Percentiles rank a stretch among this genome's conserved stretches.
Conservation (phyloP, 2,329 filamentous ascomycete species). For the Aspergillus japonicus region DNA sequence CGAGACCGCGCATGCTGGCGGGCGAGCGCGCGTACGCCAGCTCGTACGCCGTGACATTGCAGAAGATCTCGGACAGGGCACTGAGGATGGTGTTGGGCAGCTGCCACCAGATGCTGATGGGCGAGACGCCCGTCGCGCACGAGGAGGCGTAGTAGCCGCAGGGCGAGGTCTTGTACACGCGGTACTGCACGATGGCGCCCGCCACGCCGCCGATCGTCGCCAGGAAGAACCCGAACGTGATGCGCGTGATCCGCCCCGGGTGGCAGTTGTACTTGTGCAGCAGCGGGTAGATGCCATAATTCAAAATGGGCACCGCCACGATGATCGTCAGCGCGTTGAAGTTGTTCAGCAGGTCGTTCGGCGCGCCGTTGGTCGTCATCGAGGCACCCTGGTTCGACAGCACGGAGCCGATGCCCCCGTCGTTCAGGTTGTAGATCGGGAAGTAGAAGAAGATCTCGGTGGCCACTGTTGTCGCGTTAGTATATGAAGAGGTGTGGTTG, state of each 20-base stretch:
- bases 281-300: slow-evolving; percentile 49
- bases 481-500: background rate
- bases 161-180: slow-evolving; percentile 48
- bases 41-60: slow-evolving; percentile 48
- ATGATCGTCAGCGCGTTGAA: slow-evolving; percentile 55
- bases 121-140: slow-evolving; percentile 39
- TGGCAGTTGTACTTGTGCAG: slow-evolving; percentile 44
- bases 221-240: slow-evolving; percentile 53
- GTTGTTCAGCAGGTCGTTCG: slow-evolving; percentile 53
- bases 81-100: slow-evolving; percentile 39
- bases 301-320: slow-evolving; percentile 47
- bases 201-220: slow-evolving; percentile 47
- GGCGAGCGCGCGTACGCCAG: slow-evolving; percentile 47
- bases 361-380: slow-evolving; percentile 51
- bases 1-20: slow-evolving; percentile 43
- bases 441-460: slow-evolving; percentile 40
- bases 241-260: slow-evolving; percentile 51
- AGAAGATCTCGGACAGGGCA: slow-evolving; percentile 43
- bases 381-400: slow-evolving; percentile 51
- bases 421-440: slow-evolving; percentile 41
- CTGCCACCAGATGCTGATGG: slow-evolving; percentile 47
- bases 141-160: slow-evolving; percentile 44
- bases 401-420: slow-evolving; percentile 52
- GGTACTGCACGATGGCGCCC: slow-evolving; percentile 44
- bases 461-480: slow-evolving; percentile 18